phyloP scores from a whole-genome alignment of 306 rosid species.

The Quercus engelmannii region DNA sequence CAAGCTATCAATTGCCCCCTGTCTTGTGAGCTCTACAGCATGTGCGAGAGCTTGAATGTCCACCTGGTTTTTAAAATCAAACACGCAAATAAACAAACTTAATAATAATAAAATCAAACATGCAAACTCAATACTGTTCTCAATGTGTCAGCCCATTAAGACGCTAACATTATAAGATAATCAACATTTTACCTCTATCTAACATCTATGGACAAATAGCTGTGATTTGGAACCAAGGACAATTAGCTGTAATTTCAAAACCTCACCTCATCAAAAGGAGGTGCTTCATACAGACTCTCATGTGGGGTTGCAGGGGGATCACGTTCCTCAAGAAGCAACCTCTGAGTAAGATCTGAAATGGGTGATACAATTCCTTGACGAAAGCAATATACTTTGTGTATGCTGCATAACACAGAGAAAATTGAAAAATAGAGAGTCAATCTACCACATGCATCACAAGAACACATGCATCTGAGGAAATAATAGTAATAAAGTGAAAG shows the following conservation, averaged over 20 bases:
- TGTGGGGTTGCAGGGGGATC: conserved; percentile 86
- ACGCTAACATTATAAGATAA: not conserved
- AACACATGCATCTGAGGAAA: not conserved
- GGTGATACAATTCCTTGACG: conserved; percentile 91
- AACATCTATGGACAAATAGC: not conserved
- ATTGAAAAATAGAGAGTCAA: conserved; percentile 4
- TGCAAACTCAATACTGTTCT: too few species aligned
- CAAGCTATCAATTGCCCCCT: conserved; percentile 97
- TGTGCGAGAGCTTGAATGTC: conserved; percentile 99
- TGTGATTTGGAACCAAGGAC: not conserved
- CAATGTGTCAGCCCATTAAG: too few species aligned
- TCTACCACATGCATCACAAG: not conserved
- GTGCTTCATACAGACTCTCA: conserved; percentile 79
- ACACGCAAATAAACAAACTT: conserved; percentile 16
- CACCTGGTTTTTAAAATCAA: conserved; percentile 58
- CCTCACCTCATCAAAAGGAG: conserved; percentile 95
- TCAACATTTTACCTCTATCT: not conserved
- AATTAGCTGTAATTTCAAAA: not conserved
- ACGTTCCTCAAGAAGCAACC: conserved; percentile 91
- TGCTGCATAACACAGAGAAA: conserved; percentile 46
- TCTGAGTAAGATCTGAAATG: conserved; percentile 86
- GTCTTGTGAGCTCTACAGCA: conserved; percentile 97
- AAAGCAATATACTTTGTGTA: conserved; percentile 86
- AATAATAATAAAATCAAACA: not conserved
- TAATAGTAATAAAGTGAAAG: not conserved